Percentiles rank a stretch among this genome's conserved stretches.
phyloP scores from a whole-genome alignment of 306 rosid genomes.

The Cucumis cinereus region DNA sequence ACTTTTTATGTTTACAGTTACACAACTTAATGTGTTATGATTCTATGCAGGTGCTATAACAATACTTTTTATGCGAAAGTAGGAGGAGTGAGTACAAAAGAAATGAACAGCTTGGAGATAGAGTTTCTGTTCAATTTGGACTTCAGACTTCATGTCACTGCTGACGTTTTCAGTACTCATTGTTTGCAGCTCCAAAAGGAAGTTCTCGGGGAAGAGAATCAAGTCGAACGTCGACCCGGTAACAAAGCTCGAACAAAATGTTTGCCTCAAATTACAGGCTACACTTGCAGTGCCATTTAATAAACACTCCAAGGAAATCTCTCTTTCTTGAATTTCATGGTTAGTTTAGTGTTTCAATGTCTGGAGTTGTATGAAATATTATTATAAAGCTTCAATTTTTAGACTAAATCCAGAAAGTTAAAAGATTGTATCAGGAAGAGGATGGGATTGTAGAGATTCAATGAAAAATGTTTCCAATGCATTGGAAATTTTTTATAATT shows the following conservation, averaged over 20 bases:
- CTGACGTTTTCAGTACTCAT: conserved; percentile 19
- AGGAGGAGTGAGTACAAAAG: conserved; percentile 57
- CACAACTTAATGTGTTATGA: background rate
- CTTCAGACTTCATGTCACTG: conserved; percentile 39
- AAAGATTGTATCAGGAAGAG: background rate
- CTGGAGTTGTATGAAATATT: background rate
- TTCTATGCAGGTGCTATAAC: conserved; percentile 27
- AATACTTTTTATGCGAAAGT: conserved; percentile 46
- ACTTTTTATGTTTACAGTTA: background rate
- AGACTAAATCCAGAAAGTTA: background rate
- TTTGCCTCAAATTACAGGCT: background rate
- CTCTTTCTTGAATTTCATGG: background rate
- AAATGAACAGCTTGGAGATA: conserved; percentile 57
- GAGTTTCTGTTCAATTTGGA: conserved; percentile 44
- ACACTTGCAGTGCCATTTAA: conserved; percentile 6
- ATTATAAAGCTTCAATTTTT: background rate
- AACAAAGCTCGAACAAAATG: background rate
- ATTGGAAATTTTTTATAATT: background rate
- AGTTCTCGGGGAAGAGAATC: conserved; percentile 1
- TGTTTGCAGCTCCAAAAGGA: conserved; percentile 27
- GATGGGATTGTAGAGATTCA: background rate
- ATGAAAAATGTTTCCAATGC: background rate
- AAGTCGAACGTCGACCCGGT: background rate
- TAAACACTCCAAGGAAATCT: background rate
- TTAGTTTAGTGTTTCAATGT: background rate